Conservation (phyloP, 1,284 basidiomycete species). For the Ustilago crameri region DNA sequence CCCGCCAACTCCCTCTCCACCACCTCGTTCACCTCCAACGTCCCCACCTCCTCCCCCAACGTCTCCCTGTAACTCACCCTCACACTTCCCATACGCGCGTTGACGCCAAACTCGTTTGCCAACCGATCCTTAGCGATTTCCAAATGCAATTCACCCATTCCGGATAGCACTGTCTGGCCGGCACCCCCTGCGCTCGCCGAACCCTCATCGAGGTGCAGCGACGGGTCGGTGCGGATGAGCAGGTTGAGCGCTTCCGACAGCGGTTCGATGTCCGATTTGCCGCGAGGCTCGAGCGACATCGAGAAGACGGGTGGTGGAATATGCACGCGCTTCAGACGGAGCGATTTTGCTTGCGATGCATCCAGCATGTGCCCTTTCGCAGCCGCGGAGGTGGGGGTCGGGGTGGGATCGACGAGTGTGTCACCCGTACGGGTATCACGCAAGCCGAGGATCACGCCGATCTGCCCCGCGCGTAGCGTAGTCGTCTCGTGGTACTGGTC, state of each 20-base stretch:
- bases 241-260: conserved; percentile 80
- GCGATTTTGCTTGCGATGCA: conserved; percentile 21
- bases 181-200: conserved; percentile 69
- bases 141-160: conserved; percentile 84
- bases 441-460: conserved; percentile 85
- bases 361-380: neutral
- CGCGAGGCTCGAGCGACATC: conserved; percentile 63
- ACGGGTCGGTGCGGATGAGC: conserved; percentile 85
- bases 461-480: conserved; percentile 81
- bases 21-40: conserved; percentile 31
- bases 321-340: conserved; percentile 77
- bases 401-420: conserved; percentile 72
- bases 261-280: conserved; percentile 74
- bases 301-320: conserved; percentile 80
- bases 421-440: conserved; percentile 88
- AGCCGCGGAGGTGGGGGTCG: neutral
- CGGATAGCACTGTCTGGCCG: conserved; percentile 83
- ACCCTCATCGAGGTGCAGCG: conserved; percentile 73
- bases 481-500: conserved; percentile 82
- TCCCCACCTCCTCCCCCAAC: conserved; percentile 69
- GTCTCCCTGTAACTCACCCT: conserved; percentile 84
- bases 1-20: conserved; percentile 61
- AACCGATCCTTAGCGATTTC: conserved; percentile 85
- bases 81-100: conserved; percentile 80
- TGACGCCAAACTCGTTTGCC: conserved; percentile 80